Conservation (phyloP, 2,329 filamentous ascomycete genomes). For the Monosporascus sp. region DNA sequence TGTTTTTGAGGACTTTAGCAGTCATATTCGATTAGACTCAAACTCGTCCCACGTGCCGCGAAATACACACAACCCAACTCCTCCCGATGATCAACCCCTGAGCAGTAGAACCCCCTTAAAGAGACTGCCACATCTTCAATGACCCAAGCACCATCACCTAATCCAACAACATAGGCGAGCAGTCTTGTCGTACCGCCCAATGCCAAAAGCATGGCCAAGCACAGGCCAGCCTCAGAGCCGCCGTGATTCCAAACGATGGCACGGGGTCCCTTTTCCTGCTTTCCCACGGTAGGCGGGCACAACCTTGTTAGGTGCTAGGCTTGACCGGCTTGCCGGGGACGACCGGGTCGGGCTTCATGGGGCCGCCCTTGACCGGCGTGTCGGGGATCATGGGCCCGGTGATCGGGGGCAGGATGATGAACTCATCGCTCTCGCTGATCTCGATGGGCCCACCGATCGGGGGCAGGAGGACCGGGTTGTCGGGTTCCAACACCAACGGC, state of each 20-base stretch:
- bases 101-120: neutral
- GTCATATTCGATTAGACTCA: neutral
- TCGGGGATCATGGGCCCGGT: constrained; percentile 23
- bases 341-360: constrained; percentile 23
- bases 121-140: too few relatives aligned
- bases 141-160: neutral
- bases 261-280: neutral
- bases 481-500: constrained; percentile 11
- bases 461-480: constrained; percentile 13
- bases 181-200: neutral
- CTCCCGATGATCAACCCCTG: neutral
- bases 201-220: neutral
- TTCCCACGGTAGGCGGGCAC: too few relatives aligned
- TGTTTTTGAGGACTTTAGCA: neutral
- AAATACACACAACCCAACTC: neutral
- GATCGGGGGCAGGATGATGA: constrained; percentile 8
- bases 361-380: constrained; percentile 18
- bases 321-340: constrained; percentile 24
- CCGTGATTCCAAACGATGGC: neutral
- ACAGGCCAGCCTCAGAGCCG: neutral
- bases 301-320: constrained; percentile 9
- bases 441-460: constrained; percentile 5
- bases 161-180: neutral
- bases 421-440: neutral
- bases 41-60: too few relatives aligned